Evolutionary conservation across 352 stramenopile species (phyloP).

Genomic region (Phytophthora citricola): DNA sequence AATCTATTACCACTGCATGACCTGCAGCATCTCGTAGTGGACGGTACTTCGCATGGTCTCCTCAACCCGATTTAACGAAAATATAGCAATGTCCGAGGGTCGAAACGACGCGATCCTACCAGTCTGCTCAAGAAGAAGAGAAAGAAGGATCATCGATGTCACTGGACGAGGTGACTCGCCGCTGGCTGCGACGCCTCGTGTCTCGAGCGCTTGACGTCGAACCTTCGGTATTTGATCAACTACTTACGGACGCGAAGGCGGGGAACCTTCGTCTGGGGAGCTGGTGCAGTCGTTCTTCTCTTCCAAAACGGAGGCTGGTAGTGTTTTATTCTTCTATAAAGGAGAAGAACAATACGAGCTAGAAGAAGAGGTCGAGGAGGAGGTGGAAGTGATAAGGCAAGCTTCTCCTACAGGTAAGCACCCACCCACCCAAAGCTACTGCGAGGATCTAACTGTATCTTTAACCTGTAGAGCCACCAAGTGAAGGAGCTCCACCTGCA

Average conservation of each 20-base stretch:
- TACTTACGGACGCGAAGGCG: conserved; percentile 46
- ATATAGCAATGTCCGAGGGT: conserved; percentile 28
- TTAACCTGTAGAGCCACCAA: conserved; percentile 11
- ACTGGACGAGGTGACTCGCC: conserved; percentile 59
- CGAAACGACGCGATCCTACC: conserved; percentile 18
- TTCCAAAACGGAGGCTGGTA: conserved; percentile 58
- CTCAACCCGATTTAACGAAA: conserved; percentile 13
- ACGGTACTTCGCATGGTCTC: not conserved
- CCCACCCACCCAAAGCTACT: not conserved
- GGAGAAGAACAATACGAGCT: conserved; percentile 72
- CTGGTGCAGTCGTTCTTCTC: conserved; percentile 69
- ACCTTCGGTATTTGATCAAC: conserved; percentile 56
- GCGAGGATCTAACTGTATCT: not conserved
- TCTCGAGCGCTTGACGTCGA: conserved; percentile 68
- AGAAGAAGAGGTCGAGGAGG: conserved; percentile 85
- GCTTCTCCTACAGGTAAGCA: conserved; percentile 29
- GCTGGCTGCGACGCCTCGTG: conserved; percentile 75
- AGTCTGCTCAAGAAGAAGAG: not conserved
- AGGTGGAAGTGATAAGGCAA: conserved; percentile 66
- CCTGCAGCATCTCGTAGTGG: not conserved
- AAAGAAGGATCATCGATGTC: conserved; percentile 12
- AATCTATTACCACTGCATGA: not conserved
- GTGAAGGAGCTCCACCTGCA: conserved; percentile 10
- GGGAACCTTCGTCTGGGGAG: conserved; percentile 39
- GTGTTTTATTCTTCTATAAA: conserved; percentile 81